Evolutionary conservation across 257 asterid species (phyloP).

Genomic region (Solanum gracilifrons): DNA sequence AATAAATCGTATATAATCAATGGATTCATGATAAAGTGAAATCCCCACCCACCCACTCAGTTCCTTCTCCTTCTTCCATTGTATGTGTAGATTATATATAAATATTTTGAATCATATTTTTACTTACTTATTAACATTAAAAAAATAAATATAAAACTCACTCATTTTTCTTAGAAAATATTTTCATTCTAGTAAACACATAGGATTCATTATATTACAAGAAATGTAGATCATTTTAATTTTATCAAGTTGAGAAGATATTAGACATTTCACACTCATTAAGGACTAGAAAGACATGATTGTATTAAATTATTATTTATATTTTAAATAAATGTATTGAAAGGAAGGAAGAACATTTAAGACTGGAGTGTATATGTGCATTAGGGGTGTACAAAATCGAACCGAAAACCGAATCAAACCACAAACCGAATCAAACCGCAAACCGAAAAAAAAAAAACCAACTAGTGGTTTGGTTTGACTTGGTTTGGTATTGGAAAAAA

Average conservation of each 20-base stretch:
- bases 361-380: not conserved
- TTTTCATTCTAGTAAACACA: too few relatives aligned
- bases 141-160: not conserved
- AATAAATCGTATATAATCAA: not conserved
- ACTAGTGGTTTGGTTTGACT: too few relatives aligned
- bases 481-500: too few relatives aligned
- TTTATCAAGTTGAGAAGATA: too few relatives aligned
- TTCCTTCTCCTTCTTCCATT: not conserved
- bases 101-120: not conserved
- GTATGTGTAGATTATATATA: not conserved
- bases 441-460: rapidly evolving
- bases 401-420: too few relatives aligned
- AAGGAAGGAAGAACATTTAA: not conserved
- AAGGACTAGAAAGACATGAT: not conserved
- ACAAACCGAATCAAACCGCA: rapidly evolving
- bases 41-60: not conserved
- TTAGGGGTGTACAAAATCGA: too few relatives aligned
- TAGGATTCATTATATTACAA: too few relatives aligned
- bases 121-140: not conserved
- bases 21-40: not conserved
- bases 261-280: not conserved
- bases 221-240: too few relatives aligned
- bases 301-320: not conserved
- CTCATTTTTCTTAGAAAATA: too few relatives aligned
- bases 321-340: not conserved